Evolutionary conservation across 192 early-diverging fungal genomes (phyloP), one percentile per base, ranked within the genome.

Genomic region (Coemansia furcata): DNA sequence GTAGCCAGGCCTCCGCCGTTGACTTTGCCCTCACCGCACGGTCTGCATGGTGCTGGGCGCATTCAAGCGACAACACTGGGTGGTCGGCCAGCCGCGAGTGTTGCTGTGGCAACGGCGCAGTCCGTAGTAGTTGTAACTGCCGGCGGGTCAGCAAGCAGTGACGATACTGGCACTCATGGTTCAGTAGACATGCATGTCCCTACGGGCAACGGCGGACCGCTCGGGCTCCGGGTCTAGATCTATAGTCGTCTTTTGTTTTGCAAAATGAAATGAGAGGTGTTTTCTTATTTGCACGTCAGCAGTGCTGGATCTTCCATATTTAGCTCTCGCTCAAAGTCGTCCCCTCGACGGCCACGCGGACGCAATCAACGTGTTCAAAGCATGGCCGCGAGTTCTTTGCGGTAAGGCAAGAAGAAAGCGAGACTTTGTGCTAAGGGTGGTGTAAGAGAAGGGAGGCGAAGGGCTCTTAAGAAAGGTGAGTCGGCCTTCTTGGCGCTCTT

Each of bases 121-220:
- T 29, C 50, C 26, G 38, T 38, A 6, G 61, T 62, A 19, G 32
- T 33, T 38, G 60, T 38, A 10, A 17, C 29, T n/a, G 26, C 62
- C 1, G 43, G 68, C 60, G 32, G 44, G 17, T 30, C 63, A 38
- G 60, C 63, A 32, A 55, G 63, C 11, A 39, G 63, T 50, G 61
- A 40, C 32, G 58, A 60, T n/a, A 26, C 58, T 38, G 58, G 36
- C 30, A 66, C 57, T 23, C 64, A 47, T 38, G 60, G 61, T 19
- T 70, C 71, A 11, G 68, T 70, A 4, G 77, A 73, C 37, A 71
- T 78, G 58, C 77, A 67, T 29, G 77, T 78, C 10, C 77, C 77
- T 30, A 38, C 71, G 35, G 71, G 77, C 21, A 78, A 47, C 57
- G 65, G 61, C 68, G 72, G 72, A 9, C 61, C 71, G n/a, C 42